A percentile compares a stretch with the other conserved stretches of the same genome.
Evolutionary conservation across 1,284 basidiomycete genomes (phyloP).

Genomic region (Cerioporus squamosus): DNA sequence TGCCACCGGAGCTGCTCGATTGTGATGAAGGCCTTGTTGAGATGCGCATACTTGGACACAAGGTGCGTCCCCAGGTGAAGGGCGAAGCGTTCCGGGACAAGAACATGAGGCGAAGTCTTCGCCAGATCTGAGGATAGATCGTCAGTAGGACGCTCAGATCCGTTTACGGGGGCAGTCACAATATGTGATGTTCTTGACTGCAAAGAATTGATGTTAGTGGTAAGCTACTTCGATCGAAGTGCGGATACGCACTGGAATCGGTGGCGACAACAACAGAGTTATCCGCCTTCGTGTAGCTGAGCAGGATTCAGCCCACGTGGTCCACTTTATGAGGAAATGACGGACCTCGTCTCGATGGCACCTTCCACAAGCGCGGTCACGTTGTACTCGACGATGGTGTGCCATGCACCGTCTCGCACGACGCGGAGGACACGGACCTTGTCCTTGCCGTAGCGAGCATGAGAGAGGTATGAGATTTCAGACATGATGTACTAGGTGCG

Average conservation of each 20-base stretch:
- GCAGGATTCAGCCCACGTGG: background rate
- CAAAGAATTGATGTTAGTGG: background rate
- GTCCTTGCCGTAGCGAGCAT: slow-evolving; percentile 85
- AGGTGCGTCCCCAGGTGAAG: slow-evolving; percentile 87
- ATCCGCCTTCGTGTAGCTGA: slow-evolving; percentile 81
- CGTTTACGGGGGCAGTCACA: slow-evolving; percentile 49
- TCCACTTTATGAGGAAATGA: background rate
- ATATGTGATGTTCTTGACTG: slow-evolving; percentile 94
- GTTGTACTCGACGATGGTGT: slow-evolving; percentile 82
- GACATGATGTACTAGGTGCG: background rate
- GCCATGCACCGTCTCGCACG: slow-evolving; percentile 73
- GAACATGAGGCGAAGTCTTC: slow-evolving; percentile 85
- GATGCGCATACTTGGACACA: slow-evolving; percentile 83
- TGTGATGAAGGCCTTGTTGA: slow-evolving; percentile 76
- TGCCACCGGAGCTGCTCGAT: slow-evolving; percentile 88
- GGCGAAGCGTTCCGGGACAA: slow-evolving; percentile 85
- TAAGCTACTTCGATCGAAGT: background rate
- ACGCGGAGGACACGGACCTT: slow-evolving; percentile 85
- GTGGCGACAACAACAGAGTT: slow-evolving; percentile 88
- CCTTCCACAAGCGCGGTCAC: slow-evolving; percentile 83
- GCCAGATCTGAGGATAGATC: slow-evolving; percentile 66
- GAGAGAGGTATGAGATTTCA: slow-evolving; percentile 39
- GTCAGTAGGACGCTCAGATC: background rate
- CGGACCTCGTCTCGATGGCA: slow-evolving; percentile 71
- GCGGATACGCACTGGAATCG: slow-evolving; percentile 71